A percentile compares a stretch with the other conserved stretches of the same genome.
phyloP scores from a whole-genome alignment of 2,329 filamentous ascomycete species.

The Neofusicoccum sp. region DNA sequence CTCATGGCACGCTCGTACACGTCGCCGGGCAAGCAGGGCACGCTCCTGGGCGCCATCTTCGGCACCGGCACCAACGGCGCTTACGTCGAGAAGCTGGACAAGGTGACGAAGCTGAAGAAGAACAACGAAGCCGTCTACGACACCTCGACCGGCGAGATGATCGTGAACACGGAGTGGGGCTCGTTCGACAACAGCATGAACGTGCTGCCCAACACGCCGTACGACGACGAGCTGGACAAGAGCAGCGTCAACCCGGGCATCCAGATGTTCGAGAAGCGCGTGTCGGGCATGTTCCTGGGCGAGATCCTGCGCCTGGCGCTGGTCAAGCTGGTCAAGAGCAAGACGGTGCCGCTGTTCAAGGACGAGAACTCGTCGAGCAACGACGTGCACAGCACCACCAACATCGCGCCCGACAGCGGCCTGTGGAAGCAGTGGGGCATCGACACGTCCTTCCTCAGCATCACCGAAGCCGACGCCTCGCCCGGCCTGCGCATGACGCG shows the following conservation, averaged over 20 bases:
- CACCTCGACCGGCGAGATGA: slow-evolving; percentile 83
- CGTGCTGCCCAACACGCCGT: slow-evolving; percentile 80
- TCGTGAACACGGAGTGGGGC: slow-evolving; percentile 97
- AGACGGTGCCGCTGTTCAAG: slow-evolving; percentile 68
- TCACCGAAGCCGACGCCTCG: slow-evolving; percentile 77
- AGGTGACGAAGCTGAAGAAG: slow-evolving; percentile 71
- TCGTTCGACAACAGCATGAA: slow-evolving; percentile 94
- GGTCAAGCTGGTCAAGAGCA: slow-evolving; percentile 67
- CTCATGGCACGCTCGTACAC: slow-evolving; percentile 97
- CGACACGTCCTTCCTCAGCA: slow-evolving; percentile 85
- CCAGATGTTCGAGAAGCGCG: slow-evolving; percentile 98
- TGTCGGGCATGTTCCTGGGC: slow-evolving; percentile 97
- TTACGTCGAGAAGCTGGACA: slow-evolving; percentile 87
- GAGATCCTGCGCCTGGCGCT: slow-evolving; percentile 84
- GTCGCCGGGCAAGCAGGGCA: slow-evolving; percentile 79
- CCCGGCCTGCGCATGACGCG: slow-evolving; percentile 70
- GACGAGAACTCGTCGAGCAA: slow-evolving; percentile 72
- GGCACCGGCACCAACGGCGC: slow-evolving; percentile 97
- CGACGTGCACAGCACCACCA: slow-evolving; percentile 66
- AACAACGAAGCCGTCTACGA: slow-evolving; percentile 62
- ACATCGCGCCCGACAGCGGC: slow-evolving; percentile 61
- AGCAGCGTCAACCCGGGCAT: slow-evolving; percentile 87
- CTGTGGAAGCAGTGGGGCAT: slow-evolving; percentile 83
- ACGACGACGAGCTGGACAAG: slow-evolving; percentile 74
- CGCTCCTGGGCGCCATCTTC: slow-evolving; percentile 93